Percentiles rank a stretch among this genome's conserved stretches.
Conservation (phyloP, 1,284 basidiomycete genomes). For the Austroboletus niveus region DNA sequence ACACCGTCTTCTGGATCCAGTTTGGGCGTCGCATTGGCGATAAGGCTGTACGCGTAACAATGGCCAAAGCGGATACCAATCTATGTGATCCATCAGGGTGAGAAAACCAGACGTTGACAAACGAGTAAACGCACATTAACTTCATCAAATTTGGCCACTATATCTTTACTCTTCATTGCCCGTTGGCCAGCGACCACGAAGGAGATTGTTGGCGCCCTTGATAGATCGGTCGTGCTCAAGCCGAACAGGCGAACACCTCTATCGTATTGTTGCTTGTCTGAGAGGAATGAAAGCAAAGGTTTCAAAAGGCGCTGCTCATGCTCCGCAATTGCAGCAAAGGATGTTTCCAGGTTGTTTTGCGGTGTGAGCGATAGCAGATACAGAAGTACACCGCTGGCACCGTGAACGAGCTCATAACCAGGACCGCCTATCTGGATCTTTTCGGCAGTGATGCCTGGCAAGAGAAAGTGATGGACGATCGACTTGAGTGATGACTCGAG, state of each 20-base stretch:
- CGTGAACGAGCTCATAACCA: slow-evolving; percentile 70
- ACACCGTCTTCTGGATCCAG: slow-evolving; percentile 64
- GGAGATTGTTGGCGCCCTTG: slow-evolving; percentile 68
- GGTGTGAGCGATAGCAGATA: slow-evolving; percentile 65
- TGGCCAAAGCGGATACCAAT: slow-evolving; percentile 77
- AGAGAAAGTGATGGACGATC: slow-evolving; percentile 71
- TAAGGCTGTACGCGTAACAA: slow-evolving; percentile 73
- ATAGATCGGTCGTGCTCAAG: slow-evolving; percentile 41
- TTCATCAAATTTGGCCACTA: slow-evolving; percentile 65
- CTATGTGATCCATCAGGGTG: slow-evolving; percentile 34
- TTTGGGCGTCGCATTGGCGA: slow-evolving; percentile 52
- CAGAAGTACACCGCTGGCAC: slow-evolving; percentile 55
- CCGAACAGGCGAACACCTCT: slow-evolving; percentile 70
- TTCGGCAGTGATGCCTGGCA: slow-evolving; percentile 45
- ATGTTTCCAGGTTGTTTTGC: slow-evolving; percentile 41
- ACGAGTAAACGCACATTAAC: slow-evolving; percentile 51
- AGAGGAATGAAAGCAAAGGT: slow-evolving; percentile 43
- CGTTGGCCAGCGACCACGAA: slow-evolving; percentile 64
- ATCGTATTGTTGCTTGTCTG: slow-evolving; percentile 38
- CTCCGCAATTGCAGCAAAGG: slow-evolving; percentile 44
- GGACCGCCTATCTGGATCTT: slow-evolving; percentile 73
- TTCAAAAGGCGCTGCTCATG: slow-evolving; percentile 47
- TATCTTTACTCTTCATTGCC: slow-evolving; percentile 53
- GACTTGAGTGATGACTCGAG: slow-evolving; percentile 51
- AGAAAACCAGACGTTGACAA: not conserved